Evolutionary conservation across 768 basidiomycete genomes (phyloP).

Genomic region (Leucosporidium scottii): DNA sequence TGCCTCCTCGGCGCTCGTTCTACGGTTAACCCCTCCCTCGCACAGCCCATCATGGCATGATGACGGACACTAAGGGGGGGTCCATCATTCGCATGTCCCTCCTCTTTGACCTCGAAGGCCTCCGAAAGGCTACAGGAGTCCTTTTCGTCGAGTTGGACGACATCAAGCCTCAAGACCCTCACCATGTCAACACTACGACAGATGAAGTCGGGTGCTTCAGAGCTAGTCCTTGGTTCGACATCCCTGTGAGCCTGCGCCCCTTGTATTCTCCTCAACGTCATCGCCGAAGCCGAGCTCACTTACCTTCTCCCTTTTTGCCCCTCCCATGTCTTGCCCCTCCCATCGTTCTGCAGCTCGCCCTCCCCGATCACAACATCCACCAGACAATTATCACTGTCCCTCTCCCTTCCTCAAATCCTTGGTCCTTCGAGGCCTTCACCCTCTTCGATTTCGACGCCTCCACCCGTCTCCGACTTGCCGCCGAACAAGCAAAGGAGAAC

Average conservation of each 20-base stretch:
- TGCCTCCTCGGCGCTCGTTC: too few species aligned
- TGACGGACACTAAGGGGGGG: constrained; percentile 3
- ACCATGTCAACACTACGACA: not conserved
- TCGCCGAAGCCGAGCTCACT: too few species aligned
- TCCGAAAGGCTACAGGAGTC: constrained; percentile 9
- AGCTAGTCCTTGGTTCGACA: not conserved
- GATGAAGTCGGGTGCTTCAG: constrained; percentile 13
- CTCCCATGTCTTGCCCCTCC: too few species aligned
- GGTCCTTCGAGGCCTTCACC: constrained; percentile 4
- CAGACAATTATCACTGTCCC: not conserved
- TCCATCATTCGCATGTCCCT: not conserved
- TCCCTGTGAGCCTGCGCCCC: not conserved
- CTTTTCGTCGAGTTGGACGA: constrained; percentile 14
- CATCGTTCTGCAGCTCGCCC: not conserved
- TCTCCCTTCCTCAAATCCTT: too few species aligned
- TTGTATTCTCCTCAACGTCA: not conserved
- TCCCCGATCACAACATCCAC: not conserved
- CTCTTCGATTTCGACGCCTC: constrained; percentile 10
- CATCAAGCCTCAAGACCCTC: constrained; percentile 3
- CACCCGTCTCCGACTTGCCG: not conserved
- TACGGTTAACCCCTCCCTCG: too few species aligned
- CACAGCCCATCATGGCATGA: constrained; percentile 6
- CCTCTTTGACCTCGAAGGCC: constrained; percentile 11
- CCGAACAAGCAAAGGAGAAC: not conserved
- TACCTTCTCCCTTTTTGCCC: too few species aligned